These are phyloP conservation scores for Thozetella sp. DNA, from an alignment of 495 filamentous ascomycete species.

Conservation along the genomic window DNA sequence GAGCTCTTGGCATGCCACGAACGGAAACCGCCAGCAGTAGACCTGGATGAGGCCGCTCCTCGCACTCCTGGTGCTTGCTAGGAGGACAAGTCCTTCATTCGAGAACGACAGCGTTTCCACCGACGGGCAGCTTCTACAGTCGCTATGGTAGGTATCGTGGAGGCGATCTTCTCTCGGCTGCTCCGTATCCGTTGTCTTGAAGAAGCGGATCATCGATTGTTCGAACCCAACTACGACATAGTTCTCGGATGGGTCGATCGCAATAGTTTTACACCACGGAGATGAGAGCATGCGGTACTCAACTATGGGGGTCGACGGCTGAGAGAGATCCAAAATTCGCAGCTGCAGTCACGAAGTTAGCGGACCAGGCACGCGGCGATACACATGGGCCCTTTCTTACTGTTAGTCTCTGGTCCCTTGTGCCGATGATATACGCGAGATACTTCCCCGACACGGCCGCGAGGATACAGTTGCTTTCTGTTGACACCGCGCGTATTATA, in stretches of 20 bases:
- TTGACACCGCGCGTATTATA: slow-evolving; percentile 20
- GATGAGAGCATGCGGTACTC: slow-evolving; percentile 37
- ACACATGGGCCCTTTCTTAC: slow-evolving; percentile 14
- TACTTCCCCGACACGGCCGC: slow-evolving; percentile 28
- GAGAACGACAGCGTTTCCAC: slow-evolving; percentile 37
- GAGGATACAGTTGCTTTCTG: slow-evolving; percentile 35
- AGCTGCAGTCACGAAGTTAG: slow-evolving; percentile 15
- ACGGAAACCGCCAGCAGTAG: slow-evolving; percentile 32
- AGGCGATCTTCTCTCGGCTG: slow-evolving; percentile 33
- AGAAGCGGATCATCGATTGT: slow-evolving; percentile 32
- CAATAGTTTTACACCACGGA: slow-evolving; percentile 33
- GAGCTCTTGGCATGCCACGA: slow-evolving; percentile 28
- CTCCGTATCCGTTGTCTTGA: slow-evolving; percentile 24
- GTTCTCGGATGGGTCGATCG: slow-evolving; percentile 30
- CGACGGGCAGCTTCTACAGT: slow-evolving; percentile 29
- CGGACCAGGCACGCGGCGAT: background rate
- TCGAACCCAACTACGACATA: slow-evolving; percentile 36
- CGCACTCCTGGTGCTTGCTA: slow-evolving; percentile 28
- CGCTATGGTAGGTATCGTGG: slow-evolving; percentile 21
- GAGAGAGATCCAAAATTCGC: slow-evolving; percentile 31
- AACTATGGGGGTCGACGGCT: slow-evolving; percentile 15
- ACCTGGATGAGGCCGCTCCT: slow-evolving; percentile 32
- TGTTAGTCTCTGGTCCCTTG: slow-evolving; percentile 33
- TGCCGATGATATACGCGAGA: slow-evolving; percentile 34
- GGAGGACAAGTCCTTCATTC: slow-evolving; percentile 29